Percentiles rank a stretch among this genome's conserved stretches.
Conservation (phyloP, 805 yeast species). For the Kodamaea kaohsiungensis region DNA sequence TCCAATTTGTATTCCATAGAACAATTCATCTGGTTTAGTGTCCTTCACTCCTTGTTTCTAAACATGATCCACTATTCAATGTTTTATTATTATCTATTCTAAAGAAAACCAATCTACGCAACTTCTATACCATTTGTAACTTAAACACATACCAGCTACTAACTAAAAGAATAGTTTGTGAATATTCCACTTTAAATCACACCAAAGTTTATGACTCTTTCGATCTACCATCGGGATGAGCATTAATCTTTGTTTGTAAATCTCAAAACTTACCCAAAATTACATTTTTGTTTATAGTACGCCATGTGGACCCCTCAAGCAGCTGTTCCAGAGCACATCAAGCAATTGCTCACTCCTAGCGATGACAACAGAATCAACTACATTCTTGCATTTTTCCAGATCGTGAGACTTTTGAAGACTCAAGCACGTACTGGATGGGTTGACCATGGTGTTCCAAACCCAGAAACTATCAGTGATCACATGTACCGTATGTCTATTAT, state of each 20-base stretch:
- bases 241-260: neutral
- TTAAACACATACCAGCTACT: too few relatives aligned
- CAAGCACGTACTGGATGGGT: conserved; percentile 95
- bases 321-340: conserved; percentile 51
- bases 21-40: too few relatives aligned
- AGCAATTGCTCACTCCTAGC: conserved; percentile 32
- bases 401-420: conserved; percentile 69
- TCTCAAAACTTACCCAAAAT: neutral
- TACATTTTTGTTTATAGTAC: neutral
- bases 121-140: too few relatives aligned
- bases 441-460: conserved; percentile 55
- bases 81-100: too few relatives aligned
- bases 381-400: conserved; percentile 60
- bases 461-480: conserved; percentile 86
- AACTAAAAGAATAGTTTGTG: too few relatives aligned
- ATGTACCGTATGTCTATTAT: conserved; percentile 93
- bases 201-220: neutral
- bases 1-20: too few relatives aligned
- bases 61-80: too few relatives aligned
- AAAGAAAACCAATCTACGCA: too few relatives aligned
- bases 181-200: too few relatives aligned
- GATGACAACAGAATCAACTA: conserved; percentile 38
- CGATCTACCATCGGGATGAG: neutral
- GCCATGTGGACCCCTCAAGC: conserved; percentile 53
- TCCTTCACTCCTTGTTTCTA: too few relatives aligned